Evolutionary conservation across 495 filamentous ascomycete genomes (phyloP).

Genomic region (Aspergillus cristatus): DNA sequence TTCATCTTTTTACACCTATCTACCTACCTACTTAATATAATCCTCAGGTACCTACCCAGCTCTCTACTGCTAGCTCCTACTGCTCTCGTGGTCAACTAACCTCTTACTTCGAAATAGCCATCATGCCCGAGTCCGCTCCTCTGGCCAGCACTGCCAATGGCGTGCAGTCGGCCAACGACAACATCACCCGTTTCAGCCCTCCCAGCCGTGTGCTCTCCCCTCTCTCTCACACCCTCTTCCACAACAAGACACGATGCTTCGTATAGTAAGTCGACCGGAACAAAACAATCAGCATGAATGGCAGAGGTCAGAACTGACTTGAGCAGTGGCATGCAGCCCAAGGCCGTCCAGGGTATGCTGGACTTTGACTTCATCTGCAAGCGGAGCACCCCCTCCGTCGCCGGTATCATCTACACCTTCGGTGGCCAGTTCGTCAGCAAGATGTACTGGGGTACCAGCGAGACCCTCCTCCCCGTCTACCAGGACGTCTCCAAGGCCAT

Average conservation of each 20-base stretch:
- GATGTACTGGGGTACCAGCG: constrained; percentile 96
- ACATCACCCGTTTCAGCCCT: constrained; percentile 91
- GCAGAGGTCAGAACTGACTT: no score
- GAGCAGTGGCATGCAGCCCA: constrained; percentile 89
- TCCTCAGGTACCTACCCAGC: no score
- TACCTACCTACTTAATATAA: no score
- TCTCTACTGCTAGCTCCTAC: no score
- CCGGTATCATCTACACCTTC: constrained; percentile 99
- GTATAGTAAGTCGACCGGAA: constrained; percentile 64
- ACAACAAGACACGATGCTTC: constrained; percentile 98
- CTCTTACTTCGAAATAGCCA: no score
- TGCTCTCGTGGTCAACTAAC: no score
- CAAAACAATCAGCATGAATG: no score
- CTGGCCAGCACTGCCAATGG: constrained; percentile 32
- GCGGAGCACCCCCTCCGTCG: constrained; percentile 88
- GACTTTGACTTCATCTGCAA: constrained; percentile 99
- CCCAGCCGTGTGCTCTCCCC: constrained; percentile 90
- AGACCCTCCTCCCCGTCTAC: constrained; percentile 97
- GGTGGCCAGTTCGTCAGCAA: constrained; percentile 99
- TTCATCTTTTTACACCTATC: constrained; percentile 4
- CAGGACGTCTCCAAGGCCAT: constrained; percentile 90
- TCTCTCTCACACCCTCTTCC: constrained; percentile 83
- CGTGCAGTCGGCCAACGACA: constrained; percentile 75
- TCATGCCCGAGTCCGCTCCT: constrained; percentile 40
- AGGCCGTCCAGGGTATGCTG: constrained; percentile 98